A percentile compares a stretch with the other conserved stretches of the same genome.
Evolutionary conservation across 2,329 filamentous ascomycete species (phyloP).

Genomic region (Passalora sequoiae): DNA sequence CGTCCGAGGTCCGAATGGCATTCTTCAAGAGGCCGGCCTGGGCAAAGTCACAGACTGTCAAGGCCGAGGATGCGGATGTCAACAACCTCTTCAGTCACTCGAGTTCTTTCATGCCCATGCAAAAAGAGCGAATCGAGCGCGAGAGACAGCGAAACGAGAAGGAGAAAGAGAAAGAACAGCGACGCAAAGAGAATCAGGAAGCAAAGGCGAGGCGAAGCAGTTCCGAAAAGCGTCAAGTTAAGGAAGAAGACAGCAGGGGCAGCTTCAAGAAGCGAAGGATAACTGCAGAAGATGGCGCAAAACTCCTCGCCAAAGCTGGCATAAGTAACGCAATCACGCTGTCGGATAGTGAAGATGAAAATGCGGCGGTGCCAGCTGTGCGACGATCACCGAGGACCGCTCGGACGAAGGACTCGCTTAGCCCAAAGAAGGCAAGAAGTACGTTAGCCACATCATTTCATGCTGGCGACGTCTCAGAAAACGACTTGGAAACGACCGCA

Average conservation of each 20-base stretch:
- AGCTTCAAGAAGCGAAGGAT: slow-evolving; percentile 29
- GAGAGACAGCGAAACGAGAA: slow-evolving; percentile 34
- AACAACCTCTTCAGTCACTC: slow-evolving; percentile 44
- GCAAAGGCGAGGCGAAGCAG: slow-evolving; percentile 30
- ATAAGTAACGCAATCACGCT: slow-evolving; percentile 10
- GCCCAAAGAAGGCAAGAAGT: slow-evolving; percentile 5
- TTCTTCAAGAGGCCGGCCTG: slow-evolving; percentile 31
- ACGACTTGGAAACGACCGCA: slow-evolving; percentile 13
- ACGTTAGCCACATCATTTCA: slow-evolving; percentile 7
- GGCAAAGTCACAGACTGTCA: slow-evolving; percentile 18
- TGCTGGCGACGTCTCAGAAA: slow-evolving; percentile 18
- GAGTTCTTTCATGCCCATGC: slow-evolving; percentile 34
- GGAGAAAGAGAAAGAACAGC: slow-evolving; percentile 28
- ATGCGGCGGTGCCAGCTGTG: slow-evolving; percentile 7
- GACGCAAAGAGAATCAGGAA: slow-evolving; percentile 29
- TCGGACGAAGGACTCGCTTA: slow-evolving; percentile 15
- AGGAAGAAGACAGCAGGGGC: slow-evolving; percentile 14
- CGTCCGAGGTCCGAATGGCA: slow-evolving; percentile 26
- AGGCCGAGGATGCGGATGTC: slow-evolving; percentile 13
- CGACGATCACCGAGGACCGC: slow-evolving; percentile 13
- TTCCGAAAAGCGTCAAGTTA: slow-evolving; percentile 26
- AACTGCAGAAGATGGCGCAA: slow-evolving; percentile 23
- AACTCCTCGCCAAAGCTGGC: slow-evolving; percentile 20
- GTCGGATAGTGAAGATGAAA: slow-evolving; percentile 14
- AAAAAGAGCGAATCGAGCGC: slow-evolving; percentile 15